phyloP scores from a whole-genome alignment of 179 eudicot genomes.

The Silene noctiflora region DNA sequence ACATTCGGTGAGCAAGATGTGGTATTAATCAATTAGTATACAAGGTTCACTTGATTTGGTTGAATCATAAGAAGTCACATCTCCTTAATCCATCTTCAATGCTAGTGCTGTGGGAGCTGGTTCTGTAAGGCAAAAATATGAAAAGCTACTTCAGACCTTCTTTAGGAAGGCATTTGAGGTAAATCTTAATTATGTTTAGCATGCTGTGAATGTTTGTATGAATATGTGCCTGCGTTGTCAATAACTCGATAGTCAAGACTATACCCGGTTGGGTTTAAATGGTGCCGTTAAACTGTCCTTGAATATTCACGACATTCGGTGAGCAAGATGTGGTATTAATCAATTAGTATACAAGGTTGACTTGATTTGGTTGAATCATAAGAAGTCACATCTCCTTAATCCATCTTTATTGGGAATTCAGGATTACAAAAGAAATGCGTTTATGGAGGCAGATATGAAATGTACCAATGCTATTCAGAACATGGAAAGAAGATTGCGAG shows the following conservation, averaged over 20 bases:
- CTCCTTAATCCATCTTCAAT: conserved; percentile 66
- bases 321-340: neutral
- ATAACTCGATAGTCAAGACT: neutral
- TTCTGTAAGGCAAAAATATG: conserved; percentile 70
- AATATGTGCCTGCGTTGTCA: neutral
- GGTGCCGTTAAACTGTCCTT: neutral
- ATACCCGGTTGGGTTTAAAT: neutral
- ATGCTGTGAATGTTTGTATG: conserved; percentile 52
- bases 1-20: neutral
- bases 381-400: neutral
- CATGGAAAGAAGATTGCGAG: conserved; percentile 84
- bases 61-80: too few relatives aligned
- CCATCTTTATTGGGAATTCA: conserved; percentile 33
- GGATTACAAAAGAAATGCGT: conserved; percentile 81
- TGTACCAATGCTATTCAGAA: conserved; percentile 68
- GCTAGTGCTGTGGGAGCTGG: conserved; percentile 87
- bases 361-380: neutral
- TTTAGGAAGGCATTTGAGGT: conserved; percentile 92
- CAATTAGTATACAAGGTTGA: neutral
- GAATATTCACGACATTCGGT: neutral
- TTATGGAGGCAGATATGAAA: conserved; percentile 75
- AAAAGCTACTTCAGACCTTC: conserved; percentile 70
- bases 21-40: neutral
- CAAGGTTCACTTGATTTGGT: too few relatives aligned
- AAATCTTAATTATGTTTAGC: conserved; percentile 18